Evolutionary conservation across 2,329 filamentous ascomycete genomes (phyloP), one percentile per base, ranked within the genome.

Genomic region (Diplodia scrobiculata): DNA sequence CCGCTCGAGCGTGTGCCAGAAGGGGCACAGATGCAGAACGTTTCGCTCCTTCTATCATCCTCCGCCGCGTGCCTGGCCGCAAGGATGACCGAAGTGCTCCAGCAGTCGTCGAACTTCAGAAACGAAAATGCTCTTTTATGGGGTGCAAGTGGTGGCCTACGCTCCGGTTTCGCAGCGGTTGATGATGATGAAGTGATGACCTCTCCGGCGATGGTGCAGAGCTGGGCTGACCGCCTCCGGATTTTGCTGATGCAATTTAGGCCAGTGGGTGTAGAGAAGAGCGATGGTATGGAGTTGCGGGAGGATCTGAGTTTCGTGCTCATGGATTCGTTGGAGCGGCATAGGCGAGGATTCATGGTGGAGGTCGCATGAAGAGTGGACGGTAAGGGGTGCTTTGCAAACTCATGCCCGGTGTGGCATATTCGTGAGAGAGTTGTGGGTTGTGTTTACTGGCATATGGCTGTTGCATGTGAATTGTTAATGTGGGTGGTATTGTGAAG

Each of bases 1-100:
- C 76, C 78, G 0, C 75, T 81, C 5, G 78, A 82, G 66, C 73
- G 73, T 7, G 72, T 73, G 4, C 78, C 78, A 1, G 60, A 66
- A 4, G 72, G 71, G 9, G 69, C 67, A 36, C 68, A 68, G 1
- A 71, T 70, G n/a, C 76, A 78, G 11, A 63, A 72, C 25, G 6
- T 75, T 4, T 32, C 41, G 7, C 41, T 14, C 6, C 25, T 25
- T 25, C 25, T 25, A 21, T 66, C 10, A 32, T 34, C 10, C 34
- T 36, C 9, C 5, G 6, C 25, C 21, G 17, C 9, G 17, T 25
- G 17, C 14, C 19, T 63, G 19, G 14, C 32, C 14, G 11, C 7
- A 27, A n/a, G 25, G 5, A 62, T 36, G 5, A 13, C 41, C 10
- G 10, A 5, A 19, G 14, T n/a, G 10, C 6, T 21, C 11, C 45